Conservation (phyloP, 352 stramenopile genomes). For the Vaucheria bursata region DNA sequence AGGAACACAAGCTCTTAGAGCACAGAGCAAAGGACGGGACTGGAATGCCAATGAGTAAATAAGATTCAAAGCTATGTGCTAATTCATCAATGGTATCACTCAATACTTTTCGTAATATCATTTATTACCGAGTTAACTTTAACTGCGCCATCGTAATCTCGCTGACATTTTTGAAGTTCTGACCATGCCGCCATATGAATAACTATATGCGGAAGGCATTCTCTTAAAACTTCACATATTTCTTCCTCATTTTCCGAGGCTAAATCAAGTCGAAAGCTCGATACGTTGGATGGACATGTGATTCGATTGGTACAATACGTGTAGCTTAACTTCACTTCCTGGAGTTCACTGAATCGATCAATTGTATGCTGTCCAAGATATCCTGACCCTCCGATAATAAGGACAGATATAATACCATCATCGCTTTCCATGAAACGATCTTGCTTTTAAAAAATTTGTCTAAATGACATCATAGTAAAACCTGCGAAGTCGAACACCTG, state of each 20-base stretch:
- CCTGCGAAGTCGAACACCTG: too few relatives aligned
- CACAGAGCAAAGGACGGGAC: background rate
- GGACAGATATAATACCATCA: background rate
- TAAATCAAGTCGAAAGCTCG: background rate
- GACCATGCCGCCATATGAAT: slow-evolving; percentile 2
- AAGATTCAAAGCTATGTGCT: background rate
- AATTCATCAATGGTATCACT: background rate
- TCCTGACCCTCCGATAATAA: slow-evolving; percentile 1
- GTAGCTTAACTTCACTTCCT: background rate
- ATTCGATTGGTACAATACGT: background rate
- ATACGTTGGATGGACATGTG: background rate
- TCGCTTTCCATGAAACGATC: background rate
- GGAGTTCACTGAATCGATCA: background rate
- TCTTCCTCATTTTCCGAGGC: background rate
- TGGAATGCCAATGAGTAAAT: background rate
- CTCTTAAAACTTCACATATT: background rate
- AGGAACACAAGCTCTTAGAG: background rate
- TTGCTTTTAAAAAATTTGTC: too few relatives aligned
- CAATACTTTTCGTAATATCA: background rate
- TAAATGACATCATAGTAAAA: too few relatives aligned
- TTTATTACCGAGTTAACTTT: slow-evolving; percentile 1
- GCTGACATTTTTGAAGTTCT: background rate
- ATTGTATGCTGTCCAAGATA: slow-evolving; percentile 13
- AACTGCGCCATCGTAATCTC: background rate
- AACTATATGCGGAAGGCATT: background rate